Evolutionary conservation across 805 yeast genomes (phyloP), one percentile per base, ranked within the genome.

Genomic region (Brettanomyces bruxellensis): DNA sequence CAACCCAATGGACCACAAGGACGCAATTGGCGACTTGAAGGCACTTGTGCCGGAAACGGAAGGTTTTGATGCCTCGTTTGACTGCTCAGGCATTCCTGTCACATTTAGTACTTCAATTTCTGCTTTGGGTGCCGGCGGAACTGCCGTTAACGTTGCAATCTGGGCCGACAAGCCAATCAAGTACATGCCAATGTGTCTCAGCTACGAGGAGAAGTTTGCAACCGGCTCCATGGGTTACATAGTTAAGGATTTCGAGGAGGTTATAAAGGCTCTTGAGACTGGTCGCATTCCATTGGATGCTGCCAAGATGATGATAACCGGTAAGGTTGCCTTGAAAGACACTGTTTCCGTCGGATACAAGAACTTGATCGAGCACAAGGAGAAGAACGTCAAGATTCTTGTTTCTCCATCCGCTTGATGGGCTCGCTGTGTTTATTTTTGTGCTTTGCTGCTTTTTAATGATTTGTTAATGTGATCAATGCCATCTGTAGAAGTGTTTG

Each of bases 171-270:
- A 69, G 35, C 71, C 78, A 6, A 62, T 73, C 25, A 65, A 65
- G 14, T 74, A 71, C 55, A 67, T 68, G 51, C 83, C 82, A 46
- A 79, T 77, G 81, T 71, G 69, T 50, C 60, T 77, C 14, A 73
- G 83, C 4, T 64, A 71, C 53, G 70, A 71, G 45, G 86, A 81
- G 57, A 80, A 76, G 55, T 61, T 60, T 41, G 64, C 76, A 36
- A 70, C 78, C 40, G 86, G 85, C 2, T 78, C 84, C 1, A 78
- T 79, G 69, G 78, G 84, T 48, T 79, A 80, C 57, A 72, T 74
- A 3, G 69, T 71, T 22, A 63, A 64, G 47, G 86, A 81, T 58
- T 79, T 81, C 49, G 73, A 70, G 53, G 76, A 73, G 42, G 85
- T 80, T 3, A 68, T 79, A 18, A 64, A 58, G 0, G 79, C 82